Percentiles rank a stretch among this genome's conserved stretches.
phyloP scores from a whole-genome alignment of 768 basidiomycete species.

The Mycena metata region DNA sequence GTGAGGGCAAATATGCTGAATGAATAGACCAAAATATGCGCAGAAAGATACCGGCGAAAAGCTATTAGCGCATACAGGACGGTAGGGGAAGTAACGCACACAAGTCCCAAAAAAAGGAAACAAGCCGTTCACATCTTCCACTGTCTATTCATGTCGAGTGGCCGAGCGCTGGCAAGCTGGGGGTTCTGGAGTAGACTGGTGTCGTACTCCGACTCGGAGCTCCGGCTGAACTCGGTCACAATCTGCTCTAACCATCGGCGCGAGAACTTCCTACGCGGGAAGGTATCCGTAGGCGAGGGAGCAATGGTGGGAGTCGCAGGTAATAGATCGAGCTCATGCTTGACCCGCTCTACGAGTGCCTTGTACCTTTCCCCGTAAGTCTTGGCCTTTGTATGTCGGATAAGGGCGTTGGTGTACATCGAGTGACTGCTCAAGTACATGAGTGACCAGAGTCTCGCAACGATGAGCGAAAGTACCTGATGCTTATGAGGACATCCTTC shows the following conservation, averaged over 20 bases:
- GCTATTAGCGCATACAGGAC: too few relatives aligned
- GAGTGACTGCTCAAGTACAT: constrained; percentile 12
- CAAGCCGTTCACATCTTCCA: constrained; percentile 11
- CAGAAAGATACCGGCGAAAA: too few relatives aligned
- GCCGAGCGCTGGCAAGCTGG: constrained; percentile 24
- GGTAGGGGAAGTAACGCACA: neutral
- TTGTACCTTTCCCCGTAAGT: neutral
- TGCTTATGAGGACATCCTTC: constrained; percentile 17
- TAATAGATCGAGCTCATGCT: neutral
- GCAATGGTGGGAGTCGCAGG: neutral
- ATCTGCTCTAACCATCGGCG: too few relatives aligned
- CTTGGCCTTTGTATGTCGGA: neutral
- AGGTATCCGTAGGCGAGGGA: too few relatives aligned
- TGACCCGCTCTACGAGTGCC: neutral
- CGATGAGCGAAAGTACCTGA: constrained; percentile 4
- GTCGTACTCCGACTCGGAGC: too few relatives aligned
- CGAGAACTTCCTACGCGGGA: too few relatives aligned
- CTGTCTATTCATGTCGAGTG: constrained; percentile 9
- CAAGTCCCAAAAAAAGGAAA: neutral
- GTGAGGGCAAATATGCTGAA: too few relatives aligned
- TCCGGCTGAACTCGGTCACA: too few relatives aligned
- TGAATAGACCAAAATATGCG: too few relatives aligned
- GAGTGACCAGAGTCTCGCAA: neutral
- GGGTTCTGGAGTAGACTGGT: constrained; percentile 22
- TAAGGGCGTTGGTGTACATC: constrained; percentile 8